Evolutionary conservation across 805 yeast genomes (phyloP), one percentile per base, ranked within the genome.

Genomic region (Cyberlindnera mycetangii): DNA sequence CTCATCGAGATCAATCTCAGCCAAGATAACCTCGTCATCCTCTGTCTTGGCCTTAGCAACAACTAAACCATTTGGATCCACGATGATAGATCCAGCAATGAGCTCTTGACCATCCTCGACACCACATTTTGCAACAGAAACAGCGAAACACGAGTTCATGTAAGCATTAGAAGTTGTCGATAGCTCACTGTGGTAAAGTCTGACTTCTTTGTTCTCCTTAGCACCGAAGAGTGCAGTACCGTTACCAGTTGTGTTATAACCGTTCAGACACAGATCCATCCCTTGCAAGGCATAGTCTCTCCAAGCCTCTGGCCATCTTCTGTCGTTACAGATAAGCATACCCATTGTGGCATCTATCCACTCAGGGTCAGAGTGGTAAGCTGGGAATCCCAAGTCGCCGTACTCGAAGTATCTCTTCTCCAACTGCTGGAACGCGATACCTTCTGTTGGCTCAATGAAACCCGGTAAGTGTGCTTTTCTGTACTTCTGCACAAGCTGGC

Each of bases 301-400:
- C 71, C 72, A 67, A 14, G 71, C 65, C 44, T 67, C 71, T 6
- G 69, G 69, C 71, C 72, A 68, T 53, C 71, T 65, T 50, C 72
- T 58, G 47, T 68, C 72, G 45, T 67, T 67, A 53, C 72, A 67
- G 16, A 68, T 67, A 39, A 67, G 50, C 64, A 63, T 62, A 35
- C 72, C 71, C 19, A 63, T 50, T 17, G 66, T 67, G 21, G 65
- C 61, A 52, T 65, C 70, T 28, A 65, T 52, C 67, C 69, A 59
- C 32, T 59, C 56, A n/a, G 66, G 66, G 20, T 65, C 50, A 22
- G 67, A 51, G 42, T 59, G 56, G 30, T 62, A 53, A 14, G 71
- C 72, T 39, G 56, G 56, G 53, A 65, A 68, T 7, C 71, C 71
- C 31, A 59, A 32, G 48, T 67, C 68, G 19, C 72, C 71, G 35